Evolutionary conservation across 768 basidiomycete species (phyloP).

Genomic region (Boletus insuetus): DNA sequence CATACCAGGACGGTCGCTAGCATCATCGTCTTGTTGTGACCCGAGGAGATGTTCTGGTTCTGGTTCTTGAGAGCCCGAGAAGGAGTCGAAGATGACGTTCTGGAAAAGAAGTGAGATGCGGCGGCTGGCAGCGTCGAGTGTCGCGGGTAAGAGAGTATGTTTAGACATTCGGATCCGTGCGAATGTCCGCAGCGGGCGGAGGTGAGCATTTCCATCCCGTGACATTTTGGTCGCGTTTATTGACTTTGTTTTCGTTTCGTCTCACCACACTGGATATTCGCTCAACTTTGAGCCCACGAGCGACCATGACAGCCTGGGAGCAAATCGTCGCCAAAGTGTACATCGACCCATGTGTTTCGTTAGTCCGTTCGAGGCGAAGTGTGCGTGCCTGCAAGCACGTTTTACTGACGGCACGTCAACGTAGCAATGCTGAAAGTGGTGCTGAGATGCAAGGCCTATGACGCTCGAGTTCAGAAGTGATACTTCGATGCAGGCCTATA

Average conservation of each 20-base stretch:
- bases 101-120: slow-evolving; percentile 69
- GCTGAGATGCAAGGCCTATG: slow-evolving; percentile 14
- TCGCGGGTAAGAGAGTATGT: slow-evolving; percentile 43
- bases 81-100: slow-evolving; percentile 65
- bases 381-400: background rate
- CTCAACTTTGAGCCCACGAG: too few species aligned
- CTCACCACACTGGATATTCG: too few species aligned
- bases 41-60: background rate
- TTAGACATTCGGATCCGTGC: slow-evolving; percentile 34
- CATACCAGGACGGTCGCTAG: slow-evolving; percentile 23
- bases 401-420: background rate
- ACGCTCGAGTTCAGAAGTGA: slow-evolving; percentile 19
- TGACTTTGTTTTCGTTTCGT: too few species aligned
- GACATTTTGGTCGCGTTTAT: too few species aligned
- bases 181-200: slow-evolving; percentile 34
- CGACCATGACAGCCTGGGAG: too few species aligned
- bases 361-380: too few species aligned
- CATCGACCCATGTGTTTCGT: too few species aligned
- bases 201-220: slow-evolving; percentile 2
- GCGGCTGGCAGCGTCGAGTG: slow-evolving; percentile 61
- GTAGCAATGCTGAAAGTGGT: slow-evolving; percentile 23
- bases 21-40: slow-evolving; percentile 21
- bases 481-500: slow-evolving; percentile 24
- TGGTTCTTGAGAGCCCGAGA: slow-evolving; percentile 28
- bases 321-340: too few species aligned